These are phyloP conservation scores for Sarocladium strictum DNA, from an alignment of 2,329 filamentous ascomycete genomes.

Conservation along the genomic window DNA sequence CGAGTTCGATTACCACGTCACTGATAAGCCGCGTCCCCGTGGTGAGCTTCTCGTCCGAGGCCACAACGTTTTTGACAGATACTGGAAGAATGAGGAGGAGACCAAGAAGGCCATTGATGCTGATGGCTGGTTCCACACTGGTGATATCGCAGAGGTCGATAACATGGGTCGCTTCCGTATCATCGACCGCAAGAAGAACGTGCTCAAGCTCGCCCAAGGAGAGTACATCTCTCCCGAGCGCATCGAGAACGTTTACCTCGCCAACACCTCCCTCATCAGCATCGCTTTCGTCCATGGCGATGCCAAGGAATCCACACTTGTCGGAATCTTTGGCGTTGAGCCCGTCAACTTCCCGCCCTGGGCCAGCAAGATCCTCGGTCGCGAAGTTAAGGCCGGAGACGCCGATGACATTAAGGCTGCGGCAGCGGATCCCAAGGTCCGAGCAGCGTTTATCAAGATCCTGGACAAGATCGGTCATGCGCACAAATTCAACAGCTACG, in stretches of 20 bases:
- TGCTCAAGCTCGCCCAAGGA: conserved; percentile 96
- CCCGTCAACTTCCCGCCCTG: conserved; percentile 77
- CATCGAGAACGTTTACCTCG: conserved; percentile 90
- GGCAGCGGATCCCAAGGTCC: conserved; percentile 62
- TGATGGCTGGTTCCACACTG: conserved; percentile 96
- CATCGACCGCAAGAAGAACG: conserved; percentile 96
- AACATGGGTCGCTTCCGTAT: conserved; percentile 82
- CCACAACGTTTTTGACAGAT: conserved; percentile 74
- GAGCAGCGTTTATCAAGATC: conserved; percentile 69
- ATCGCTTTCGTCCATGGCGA: conserved; percentile 91
- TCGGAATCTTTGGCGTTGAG: conserved; percentile 83
- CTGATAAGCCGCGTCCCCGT: conserved; percentile 83
- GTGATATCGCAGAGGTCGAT: conserved; percentile 85
- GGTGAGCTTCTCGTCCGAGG: conserved; percentile 85
- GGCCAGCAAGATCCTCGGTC: conserved; percentile 69
- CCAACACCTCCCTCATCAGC: conserved; percentile 69
- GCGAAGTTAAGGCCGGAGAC: conserved; percentile 59
- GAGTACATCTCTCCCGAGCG: conserved; percentile 98
- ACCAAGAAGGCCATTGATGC: conserved; percentile 74
- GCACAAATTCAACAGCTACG: conserved; percentile 88
- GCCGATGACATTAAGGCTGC: conserved; percentile 60
- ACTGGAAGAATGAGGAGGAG: conserved; percentile 86
- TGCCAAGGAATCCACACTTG: conserved; percentile 70
- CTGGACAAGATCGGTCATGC: conserved; percentile 72
- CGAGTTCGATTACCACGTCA: conserved; percentile 86